A percentile compares a stretch with the other conserved stretches of the same genome.
These are phyloP conservation scores for Posidonia australis DNA, from an alignment of 106 monocot genomes.

Conservation along the genomic window DNA sequence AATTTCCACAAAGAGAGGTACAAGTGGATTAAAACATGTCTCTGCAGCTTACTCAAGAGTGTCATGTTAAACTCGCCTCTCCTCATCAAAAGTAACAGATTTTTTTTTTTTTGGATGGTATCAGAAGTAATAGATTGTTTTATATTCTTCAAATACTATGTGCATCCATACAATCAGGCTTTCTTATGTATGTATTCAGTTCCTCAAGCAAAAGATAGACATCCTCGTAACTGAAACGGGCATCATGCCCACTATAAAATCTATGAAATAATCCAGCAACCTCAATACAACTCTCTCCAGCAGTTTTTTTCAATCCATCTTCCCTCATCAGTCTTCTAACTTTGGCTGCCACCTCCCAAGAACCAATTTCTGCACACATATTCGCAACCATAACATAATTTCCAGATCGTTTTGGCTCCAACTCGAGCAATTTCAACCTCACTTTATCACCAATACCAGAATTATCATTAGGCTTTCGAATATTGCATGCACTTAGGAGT, in stretches of 20 bases:
- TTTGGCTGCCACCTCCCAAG: constrained; percentile 54
- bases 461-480: constrained; percentile 20
- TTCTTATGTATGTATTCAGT: constrained; percentile 40
- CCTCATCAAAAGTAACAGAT: too few relatives aligned
- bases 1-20: too few relatives aligned
- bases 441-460: constrained; percentile 25
- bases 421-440: constrained; percentile 25
- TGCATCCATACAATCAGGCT: background rate
- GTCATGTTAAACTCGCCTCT: too few relatives aligned
- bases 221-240: constrained; percentile 5
- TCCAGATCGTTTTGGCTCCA: constrained; percentile 56
- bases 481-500: constrained; percentile 42
- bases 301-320: constrained; percentile 55
- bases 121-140: background rate
- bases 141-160: background rate
- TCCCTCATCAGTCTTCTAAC: constrained; percentile 45
- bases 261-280: constrained; percentile 21
- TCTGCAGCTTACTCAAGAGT: too few relatives aligned
- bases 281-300: constrained; percentile 58
- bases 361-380: constrained; percentile 58
- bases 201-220: constrained; percentile 21
- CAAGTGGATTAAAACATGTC: too few relatives aligned
- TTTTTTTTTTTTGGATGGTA: too few relatives aligned
- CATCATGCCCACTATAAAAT: constrained; percentile 42
- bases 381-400: constrained; percentile 67